These are phyloP conservation scores for Agaricus bisporus DNA, from an alignment of 768 basidiomycete species.

Conservation along the genomic window DNA sequence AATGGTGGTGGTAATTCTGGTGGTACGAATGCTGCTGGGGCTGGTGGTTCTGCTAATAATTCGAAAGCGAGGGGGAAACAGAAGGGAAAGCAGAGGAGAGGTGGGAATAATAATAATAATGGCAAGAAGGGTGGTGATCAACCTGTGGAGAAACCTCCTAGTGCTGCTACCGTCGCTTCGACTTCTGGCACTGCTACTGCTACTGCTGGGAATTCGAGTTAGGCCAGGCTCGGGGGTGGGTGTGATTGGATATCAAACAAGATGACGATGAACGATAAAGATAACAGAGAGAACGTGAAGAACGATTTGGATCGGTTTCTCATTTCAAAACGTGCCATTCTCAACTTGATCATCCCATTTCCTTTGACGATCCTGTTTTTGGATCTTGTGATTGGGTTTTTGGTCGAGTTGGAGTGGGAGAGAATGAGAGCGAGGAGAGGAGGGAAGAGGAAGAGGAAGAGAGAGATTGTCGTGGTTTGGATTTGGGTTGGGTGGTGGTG, in stretches of 20 bases:
- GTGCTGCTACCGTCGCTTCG: background rate
- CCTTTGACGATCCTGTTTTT: background rate
- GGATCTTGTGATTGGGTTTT: constrained; percentile 1
- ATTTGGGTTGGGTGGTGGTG: background rate
- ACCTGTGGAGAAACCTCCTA: background rate
- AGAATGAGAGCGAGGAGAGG: background rate
- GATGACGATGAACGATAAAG: background rate
- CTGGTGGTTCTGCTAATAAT: background rate
- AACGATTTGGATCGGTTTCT: background rate
- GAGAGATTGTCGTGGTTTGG: background rate
- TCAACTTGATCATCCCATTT: background rate
- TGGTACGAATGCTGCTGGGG: background rate
- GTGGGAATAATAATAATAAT: background rate
- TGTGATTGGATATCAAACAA: background rate
- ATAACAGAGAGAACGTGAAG: background rate
- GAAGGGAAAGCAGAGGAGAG: background rate
- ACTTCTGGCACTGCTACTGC: background rate
- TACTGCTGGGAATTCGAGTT: background rate
- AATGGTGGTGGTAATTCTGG: background rate
- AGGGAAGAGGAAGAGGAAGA: no score
- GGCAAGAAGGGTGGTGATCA: background rate
- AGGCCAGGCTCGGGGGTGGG: constrained; percentile 8
- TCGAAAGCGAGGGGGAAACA: background rate
- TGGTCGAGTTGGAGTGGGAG: background rate
- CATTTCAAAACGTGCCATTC: background rate